Base-by-base conservation (phyloP, 768 basidiomycete species). In the Nidularia pulvinata region DNA sequence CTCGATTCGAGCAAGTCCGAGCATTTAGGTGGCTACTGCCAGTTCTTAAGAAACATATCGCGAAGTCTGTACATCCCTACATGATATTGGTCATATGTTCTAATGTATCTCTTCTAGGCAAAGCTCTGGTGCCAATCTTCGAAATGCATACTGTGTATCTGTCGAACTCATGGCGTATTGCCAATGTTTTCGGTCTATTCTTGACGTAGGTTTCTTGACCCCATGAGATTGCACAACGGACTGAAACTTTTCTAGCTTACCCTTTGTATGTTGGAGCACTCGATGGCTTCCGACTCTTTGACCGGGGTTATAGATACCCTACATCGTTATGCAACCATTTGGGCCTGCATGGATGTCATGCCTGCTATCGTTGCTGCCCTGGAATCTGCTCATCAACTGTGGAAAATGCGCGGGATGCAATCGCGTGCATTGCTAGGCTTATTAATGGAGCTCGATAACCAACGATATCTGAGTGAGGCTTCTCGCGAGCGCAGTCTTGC, bases 21-120 rank as follows among this genome's bases (percentile, higher is more conserved):
- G 81, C 81, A 7, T 78, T 91, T 51, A 77, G 75, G 47, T 93
- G 91, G 91, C 72, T 93, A 33, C 65, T 90, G n/a, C 91, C 91
- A 3, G 72, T 84, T 25, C 74, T 89, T 42, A 79, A 79, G 57
- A 84, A 81, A 56, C 69, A 76, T 52, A 69, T 87, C 10, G 54
- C 70, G 7, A 74, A 69, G 89, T 89, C 59, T 54, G 72, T 62
- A 13, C 34, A 7, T 7, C 34, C 14, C 35, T 9, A 35, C 16
- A n/a, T 25, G 5, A 6, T 37, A 14, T 0, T 7, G 33, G 22
- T 16, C 7, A n/a, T 9, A 10, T 22, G 30, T 7, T 48, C 10
- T 22, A 37, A 35, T 22, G n/a, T 49, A 46, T 33, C 22, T 43
- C 22, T 25, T 13, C 14, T n/a, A 64, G 63, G 50, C 57, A 54